A percentile compares a stretch with the other conserved stretches of the same genome.
Conservation (phyloP, 768 basidiomycete genomes). For the Macrolepiota fuliginosa region DNA sequence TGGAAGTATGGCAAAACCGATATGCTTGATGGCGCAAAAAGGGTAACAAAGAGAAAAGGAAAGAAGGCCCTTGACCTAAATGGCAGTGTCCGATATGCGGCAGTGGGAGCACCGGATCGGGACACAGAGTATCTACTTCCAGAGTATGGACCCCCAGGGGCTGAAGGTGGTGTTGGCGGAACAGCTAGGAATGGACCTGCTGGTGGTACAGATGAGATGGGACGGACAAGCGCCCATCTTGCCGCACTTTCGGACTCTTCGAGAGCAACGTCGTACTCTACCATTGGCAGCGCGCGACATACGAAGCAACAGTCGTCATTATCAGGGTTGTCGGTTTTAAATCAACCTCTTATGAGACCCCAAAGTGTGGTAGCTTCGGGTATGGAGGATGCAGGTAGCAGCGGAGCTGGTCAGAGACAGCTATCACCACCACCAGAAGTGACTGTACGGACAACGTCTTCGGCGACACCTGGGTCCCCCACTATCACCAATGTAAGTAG, state of each 20-base stretch:
- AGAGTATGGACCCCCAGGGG: background rate
- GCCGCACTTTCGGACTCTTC: background rate
- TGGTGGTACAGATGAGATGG: background rate
- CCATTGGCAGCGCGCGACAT: background rate
- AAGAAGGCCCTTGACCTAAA: background rate
- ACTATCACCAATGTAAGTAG: background rate
- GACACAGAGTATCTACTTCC: background rate
- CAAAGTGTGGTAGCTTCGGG: background rate
- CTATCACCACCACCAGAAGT: background rate
- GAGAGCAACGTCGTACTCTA: background rate
- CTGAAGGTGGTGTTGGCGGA: background rate
- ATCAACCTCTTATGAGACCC: conserved; percentile 1
- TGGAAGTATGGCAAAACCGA: background rate
- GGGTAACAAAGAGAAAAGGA: background rate
- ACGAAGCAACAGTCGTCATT: background rate
- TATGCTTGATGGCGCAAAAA: background rate
- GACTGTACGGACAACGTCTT: background rate
- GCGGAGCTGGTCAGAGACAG: background rate
- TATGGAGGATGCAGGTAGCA: background rate
- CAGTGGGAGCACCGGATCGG: background rate
- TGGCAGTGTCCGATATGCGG: background rate
- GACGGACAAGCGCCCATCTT: background rate
- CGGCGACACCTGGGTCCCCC: background rate
- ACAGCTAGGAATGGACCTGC: background rate
- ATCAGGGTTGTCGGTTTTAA: conserved; percentile 5